phyloP scores from a whole-genome alignment of 2,329 filamentous ascomycete genomes.

The Emergomyces pasteurianus region DNA sequence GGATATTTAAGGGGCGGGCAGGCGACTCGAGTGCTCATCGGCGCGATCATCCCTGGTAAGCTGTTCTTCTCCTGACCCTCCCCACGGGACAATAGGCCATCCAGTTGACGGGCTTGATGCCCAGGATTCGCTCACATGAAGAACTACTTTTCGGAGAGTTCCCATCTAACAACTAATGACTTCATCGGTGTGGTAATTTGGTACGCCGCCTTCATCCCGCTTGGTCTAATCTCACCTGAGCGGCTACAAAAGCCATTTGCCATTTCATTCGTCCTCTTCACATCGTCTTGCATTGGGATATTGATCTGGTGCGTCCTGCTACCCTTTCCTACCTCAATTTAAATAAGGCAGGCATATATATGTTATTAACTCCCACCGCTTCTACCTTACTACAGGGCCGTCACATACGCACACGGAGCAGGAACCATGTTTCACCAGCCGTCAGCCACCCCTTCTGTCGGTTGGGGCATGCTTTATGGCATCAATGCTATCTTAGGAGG shows the following conservation, averaged over 20 bases:
- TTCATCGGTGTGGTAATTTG: constrained; percentile 17
- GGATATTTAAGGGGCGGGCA: constrained; percentile 12
- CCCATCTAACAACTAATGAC: constrained; percentile 16
- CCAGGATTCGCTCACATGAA: constrained; percentile 11
- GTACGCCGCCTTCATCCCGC: constrained; percentile 14
- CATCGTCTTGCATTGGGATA: constrained; percentile 12
- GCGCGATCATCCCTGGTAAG: constrained; percentile 11
- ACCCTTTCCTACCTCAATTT: background rate
- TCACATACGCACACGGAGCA: constrained; percentile 11
- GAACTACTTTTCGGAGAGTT: constrained; percentile 15
- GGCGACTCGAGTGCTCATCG: constrained; percentile 14
- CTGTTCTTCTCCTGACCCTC: background rate
- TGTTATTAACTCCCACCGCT: background rate
- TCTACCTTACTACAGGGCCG: constrained; percentile 5
- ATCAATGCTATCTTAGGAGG: constrained; percentile 17
- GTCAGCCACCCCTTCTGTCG: constrained; percentile 7
- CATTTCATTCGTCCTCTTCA: constrained; percentile 14
- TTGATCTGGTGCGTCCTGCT: constrained; percentile 10
- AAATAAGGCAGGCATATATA: background rate
- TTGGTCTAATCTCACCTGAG: constrained; percentile 14
- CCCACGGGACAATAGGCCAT: background rate
- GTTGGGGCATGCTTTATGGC: constrained; percentile 17
- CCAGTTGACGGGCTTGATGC: background rate
- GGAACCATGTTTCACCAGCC: constrained; percentile 13
- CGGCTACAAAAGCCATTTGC: constrained; percentile 15